Conservation (phyloP, 768 basidiomycete species). For the Filobasidium floriforme region DNA sequence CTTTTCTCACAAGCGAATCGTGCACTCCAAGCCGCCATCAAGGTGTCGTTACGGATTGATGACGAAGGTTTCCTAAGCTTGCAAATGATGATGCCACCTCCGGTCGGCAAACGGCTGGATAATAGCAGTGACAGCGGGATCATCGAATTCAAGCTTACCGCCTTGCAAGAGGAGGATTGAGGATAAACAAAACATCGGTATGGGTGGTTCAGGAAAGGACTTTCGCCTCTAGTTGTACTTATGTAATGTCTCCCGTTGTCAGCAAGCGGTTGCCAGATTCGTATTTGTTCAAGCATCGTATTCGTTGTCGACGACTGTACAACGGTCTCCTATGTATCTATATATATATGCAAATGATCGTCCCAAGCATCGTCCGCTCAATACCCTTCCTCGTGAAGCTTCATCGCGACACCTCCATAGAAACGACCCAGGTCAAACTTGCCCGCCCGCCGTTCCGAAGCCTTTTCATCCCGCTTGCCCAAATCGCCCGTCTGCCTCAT, state of each 20-base stretch:
- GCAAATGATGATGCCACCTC: slow-evolving; percentile 75
- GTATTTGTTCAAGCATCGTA: no score
- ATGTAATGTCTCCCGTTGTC: no score
- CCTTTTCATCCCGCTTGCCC: slow-evolving; percentile 23
- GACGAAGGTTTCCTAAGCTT: slow-evolving; percentile 71
- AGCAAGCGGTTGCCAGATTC: no score
- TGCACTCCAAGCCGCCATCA: slow-evolving; percentile 73
- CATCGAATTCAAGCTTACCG: slow-evolving; percentile 78
- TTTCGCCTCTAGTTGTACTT: no score
- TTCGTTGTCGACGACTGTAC: no score
- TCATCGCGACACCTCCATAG: slow-evolving; percentile 78
- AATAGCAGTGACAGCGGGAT: slow-evolving; percentile 54
- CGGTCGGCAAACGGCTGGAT: slow-evolving; percentile 43
- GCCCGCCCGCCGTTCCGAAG: slow-evolving; percentile 28
- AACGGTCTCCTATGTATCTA: no score
- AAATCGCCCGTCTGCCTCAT: slow-evolving; percentile 16
- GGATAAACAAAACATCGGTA: neutral
- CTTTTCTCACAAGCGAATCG: slow-evolving; percentile 65
- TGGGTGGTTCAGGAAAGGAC: neutral
- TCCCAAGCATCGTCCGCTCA: slow-evolving; percentile 39
- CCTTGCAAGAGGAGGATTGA: slow-evolving; percentile 18
- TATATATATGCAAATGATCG: no score
- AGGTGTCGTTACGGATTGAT: slow-evolving; percentile 82
- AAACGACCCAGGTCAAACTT: slow-evolving; percentile 79
- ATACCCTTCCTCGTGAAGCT: slow-evolving; percentile 85